Conservation (phyloP, 176 grass and related monocot genomes). For the Raddia distichophylla region DNA sequence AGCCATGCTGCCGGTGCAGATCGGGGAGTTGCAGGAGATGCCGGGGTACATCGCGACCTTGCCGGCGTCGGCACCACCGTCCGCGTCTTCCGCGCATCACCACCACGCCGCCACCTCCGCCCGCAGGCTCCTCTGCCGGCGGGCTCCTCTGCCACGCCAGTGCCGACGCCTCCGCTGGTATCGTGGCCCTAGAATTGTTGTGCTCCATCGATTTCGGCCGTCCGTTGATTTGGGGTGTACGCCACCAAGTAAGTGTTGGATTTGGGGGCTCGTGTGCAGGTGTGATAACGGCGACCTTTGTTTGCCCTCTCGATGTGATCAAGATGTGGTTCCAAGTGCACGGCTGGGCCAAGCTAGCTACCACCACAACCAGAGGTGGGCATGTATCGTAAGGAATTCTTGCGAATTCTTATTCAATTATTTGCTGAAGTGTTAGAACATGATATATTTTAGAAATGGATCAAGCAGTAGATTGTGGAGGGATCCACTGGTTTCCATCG, state of each 20-base stretch:
- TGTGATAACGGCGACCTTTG: conserved; percentile 85
- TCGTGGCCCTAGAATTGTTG: not conserved
- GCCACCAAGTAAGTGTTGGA: not conserved
- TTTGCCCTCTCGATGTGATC: conserved; percentile 95
- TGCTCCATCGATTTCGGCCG: not conserved
- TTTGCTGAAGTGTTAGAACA: not conserved
- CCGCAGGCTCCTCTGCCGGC: not conserved
- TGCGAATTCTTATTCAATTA: not conserved
- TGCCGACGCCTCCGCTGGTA: conserved; percentile 86
- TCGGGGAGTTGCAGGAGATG: conserved; percentile 47
- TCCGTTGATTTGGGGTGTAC: not conserved
- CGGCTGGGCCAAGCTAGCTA: conserved; percentile 60
- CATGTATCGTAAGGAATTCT: not conserved
- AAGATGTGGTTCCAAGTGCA: conserved; percentile 98
- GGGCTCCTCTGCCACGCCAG: conserved; percentile 64
- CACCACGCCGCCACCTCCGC: conserved; percentile 43
- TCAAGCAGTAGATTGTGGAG: no score
- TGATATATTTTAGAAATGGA: no score
- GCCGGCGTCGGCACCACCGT: conserved; percentile 2
- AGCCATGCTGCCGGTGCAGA: conserved; percentile 1
- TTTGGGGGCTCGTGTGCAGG: conserved; percentile 53
- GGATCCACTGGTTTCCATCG: no score
- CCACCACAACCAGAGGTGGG: conserved; percentile 53
- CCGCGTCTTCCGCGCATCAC: conserved; percentile 23
- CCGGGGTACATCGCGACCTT: conserved; percentile 47